Evolutionary conservation across 148 eudicot genomes (phyloP), one percentile per base, ranked within the genome.

Genomic region (Spergularia marina): DNA sequence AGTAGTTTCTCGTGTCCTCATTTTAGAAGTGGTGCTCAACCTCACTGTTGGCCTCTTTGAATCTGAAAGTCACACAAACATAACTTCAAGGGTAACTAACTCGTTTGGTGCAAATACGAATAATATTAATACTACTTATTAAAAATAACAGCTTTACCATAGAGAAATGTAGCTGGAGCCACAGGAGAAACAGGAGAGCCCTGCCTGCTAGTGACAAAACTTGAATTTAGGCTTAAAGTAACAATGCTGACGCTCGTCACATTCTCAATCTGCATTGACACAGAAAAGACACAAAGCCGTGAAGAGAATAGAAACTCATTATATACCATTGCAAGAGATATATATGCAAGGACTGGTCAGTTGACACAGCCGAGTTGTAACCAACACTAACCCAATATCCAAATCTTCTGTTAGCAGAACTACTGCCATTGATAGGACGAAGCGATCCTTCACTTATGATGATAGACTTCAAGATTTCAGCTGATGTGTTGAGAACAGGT

Each of bases 101-200:
- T 36, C 12, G 39, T n/a, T 51, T 20, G 30, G 23, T 17, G 5
- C 47, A 53, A 30, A 40, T n/a, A 52, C 36, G 1, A 11, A 34
- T 30, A 13, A 30, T 13, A 4, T 10, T 2, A 25, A 30, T 30
- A 30, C 2, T 30, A 30, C 36, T 30, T 44, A 16, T 61, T 21
- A 14, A 47, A 17, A 72, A 11, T 11, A 30, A 13, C 54, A 16
- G 61, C 51, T 54, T 62, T 89, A 95, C 98, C 98, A 72, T 87
- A 95, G 49, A 95, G 90, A 66, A 95, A 92, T 64, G 91, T 92
- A 74, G 89, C 91, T 56, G 99, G 94, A 66, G 89, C 82, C 53
- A 84, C 90, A 15, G 94, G 85, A 82, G 92, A 82, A 89, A 95
- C 88, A 52, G 90, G 80, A 18, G 90, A 82, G 73, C 96, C 96